Percentiles rank a stretch among this genome's conserved stretches.
phyloP scores from a whole-genome alignment of 306 rosid genomes.

The Dryas alaskensis region DNA sequence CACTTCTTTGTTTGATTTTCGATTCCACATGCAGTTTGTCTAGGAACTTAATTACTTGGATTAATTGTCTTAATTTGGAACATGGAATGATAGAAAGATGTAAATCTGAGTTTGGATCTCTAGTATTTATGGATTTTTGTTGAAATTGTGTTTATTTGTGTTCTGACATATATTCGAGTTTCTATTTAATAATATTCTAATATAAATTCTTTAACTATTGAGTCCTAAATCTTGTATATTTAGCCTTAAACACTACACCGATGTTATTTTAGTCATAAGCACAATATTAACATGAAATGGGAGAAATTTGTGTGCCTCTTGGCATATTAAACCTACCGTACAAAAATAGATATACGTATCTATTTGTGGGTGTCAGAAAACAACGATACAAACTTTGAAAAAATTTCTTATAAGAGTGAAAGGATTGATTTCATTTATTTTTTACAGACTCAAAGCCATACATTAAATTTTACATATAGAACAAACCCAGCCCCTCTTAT shows the following conservation, averaged over 20 bases:
- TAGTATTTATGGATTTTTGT: too few species aligned
- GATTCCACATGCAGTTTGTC: neutral
- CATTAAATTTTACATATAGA: neutral
- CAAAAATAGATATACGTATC: too few species aligned
- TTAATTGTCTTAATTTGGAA: neutral
- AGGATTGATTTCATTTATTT: neutral
- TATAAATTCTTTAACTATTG: too few species aligned
- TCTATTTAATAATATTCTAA: too few species aligned
- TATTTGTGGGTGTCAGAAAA: too few species aligned
- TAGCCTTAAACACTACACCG: too few species aligned
- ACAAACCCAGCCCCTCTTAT: neutral
- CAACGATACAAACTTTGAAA: neutral
- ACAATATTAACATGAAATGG: neutral
- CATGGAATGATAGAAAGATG: neutral
- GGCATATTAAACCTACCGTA: too few species aligned
- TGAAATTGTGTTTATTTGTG: neutral
- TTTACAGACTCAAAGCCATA: neutral
- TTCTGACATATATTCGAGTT: neutral
- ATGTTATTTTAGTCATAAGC: too few species aligned
- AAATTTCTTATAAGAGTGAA: neutral
- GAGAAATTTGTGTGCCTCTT: neutral
- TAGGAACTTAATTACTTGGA: neutral
- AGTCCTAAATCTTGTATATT: too few species aligned
- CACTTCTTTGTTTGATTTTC: neutral
- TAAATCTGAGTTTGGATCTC: too few species aligned